A percentile compares a stretch with the other conserved stretches of the same genome.
These are phyloP conservation scores for Blastocystis hominis DNA, from an alignment of 352 stramenopile species.

Conservation along the genomic window DNA sequence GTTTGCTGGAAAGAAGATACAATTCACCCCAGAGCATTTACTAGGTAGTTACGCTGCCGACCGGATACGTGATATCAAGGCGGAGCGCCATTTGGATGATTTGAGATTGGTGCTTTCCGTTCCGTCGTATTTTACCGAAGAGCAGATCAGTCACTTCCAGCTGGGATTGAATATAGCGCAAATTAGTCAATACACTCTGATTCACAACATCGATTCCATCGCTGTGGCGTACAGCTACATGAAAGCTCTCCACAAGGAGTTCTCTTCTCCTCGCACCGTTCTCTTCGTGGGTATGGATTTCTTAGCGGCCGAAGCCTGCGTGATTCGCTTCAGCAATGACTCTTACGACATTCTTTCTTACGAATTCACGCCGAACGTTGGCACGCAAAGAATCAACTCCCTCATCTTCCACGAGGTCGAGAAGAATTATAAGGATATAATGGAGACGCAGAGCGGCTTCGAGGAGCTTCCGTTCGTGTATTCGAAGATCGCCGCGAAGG, in stretches of 20 bases:
- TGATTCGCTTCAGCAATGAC: conserved; percentile 1
- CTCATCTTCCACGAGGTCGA: neutral
- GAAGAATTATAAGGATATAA: neutral
- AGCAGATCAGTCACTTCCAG: conserved; percentile 15
- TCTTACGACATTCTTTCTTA: conserved; percentile 3
- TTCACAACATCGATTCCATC: neutral
- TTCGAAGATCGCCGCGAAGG: neutral
- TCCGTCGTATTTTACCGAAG: neutral
- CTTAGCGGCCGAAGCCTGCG: neutral
- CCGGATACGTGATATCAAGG: conserved; percentile 27
- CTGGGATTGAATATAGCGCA: neutral
- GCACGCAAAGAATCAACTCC: neutral
- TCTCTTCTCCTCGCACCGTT: neutral
- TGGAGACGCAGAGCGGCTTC: neutral
- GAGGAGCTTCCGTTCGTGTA: neutral
- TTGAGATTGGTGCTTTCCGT: conserved; percentile 21
- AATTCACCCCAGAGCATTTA: neutral
- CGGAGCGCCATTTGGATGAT: neutral
- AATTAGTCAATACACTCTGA: conserved; percentile 26
- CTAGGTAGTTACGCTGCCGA: neutral
- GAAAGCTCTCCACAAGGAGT: neutral
- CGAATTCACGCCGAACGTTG: neutral
- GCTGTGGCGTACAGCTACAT: conserved; percentile 30
- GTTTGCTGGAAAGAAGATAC: neutral
- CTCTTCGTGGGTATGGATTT: conserved; percentile 38